Evolutionary conservation across 2,329 filamentous ascomycete species (phyloP), one percentile per base, ranked within the genome.

Genomic region (Botrytis tulipae): DNA sequence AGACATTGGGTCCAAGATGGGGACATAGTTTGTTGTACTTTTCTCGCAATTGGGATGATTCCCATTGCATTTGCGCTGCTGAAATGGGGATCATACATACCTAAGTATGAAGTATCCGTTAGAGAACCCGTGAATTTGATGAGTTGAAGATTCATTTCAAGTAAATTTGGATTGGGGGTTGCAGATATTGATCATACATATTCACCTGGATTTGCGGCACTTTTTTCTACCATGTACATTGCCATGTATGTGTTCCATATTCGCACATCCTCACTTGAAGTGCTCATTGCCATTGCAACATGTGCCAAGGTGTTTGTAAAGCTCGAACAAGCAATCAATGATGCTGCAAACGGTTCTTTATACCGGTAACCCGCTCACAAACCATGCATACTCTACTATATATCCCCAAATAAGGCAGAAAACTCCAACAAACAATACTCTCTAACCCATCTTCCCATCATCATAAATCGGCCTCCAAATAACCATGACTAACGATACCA

Each of bases 41-140:
- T 16, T 42, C 78, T 87, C 60, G 84, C 84, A 0, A 78, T 91
- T 8, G 90, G 0, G 82, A 86, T 71, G 68, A 80, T 70, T 3
- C 86, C 85, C 0, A 82, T 84, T 1, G 83, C 86, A 0, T 85
- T 83, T 78, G 73, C 85, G 32, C 82, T 87, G 46, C 78, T 84
- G 35, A 82, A 80, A 70, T 86, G 85, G 63, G 86, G 86, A 4
- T 85, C 86, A 77, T 78, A 80, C 62, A 70, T 87, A 7, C 42
- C 16, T 7, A 72, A 81, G 83, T 75, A 82, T 78, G 71, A 82
- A 75, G 72, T 81, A 76, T 75, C 76, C 78, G 44, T 70, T 81
- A n/a, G 78, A 77, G 22, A 74, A 73, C 29, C 35, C n/a, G 12
- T 37, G n/a, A 48, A 32, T 60, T 4, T 35, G 20, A 12, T 18